A percentile compares a stretch with the other conserved stretches of the same genome.
Evolutionary conservation across 202 grass and related monocot genomes (phyloP).

Genomic region (Setaria italica): DNA sequence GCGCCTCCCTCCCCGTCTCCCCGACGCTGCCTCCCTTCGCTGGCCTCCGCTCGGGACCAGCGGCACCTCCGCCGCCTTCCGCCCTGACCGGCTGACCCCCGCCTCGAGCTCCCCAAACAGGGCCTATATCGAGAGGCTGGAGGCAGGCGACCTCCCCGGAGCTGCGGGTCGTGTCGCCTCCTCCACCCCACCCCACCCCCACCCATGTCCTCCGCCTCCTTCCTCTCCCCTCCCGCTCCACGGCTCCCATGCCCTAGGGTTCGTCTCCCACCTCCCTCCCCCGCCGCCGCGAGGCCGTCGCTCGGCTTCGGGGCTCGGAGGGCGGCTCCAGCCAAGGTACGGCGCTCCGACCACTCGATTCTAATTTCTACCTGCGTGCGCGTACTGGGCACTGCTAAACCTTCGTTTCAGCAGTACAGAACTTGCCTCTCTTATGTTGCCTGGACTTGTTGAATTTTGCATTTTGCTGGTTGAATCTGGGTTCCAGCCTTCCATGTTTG

Average conservation of each 20-base stretch:
- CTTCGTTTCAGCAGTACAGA: background rate
- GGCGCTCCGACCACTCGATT: background rate
- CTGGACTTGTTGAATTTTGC: background rate
- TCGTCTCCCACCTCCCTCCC: background rate
- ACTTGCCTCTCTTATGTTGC: background rate
- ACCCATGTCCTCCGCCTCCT: constrained; percentile 53
- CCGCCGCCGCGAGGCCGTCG: constrained; percentile 9
- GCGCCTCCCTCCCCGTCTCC: too few relatives aligned
- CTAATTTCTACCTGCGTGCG: background rate
- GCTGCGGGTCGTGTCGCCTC: background rate
- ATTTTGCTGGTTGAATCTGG: background rate
- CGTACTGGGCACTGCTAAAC: background rate
- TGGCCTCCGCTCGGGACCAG: too few relatives aligned
- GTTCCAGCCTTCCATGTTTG: background rate
- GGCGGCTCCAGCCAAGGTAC: constrained; percentile 44
- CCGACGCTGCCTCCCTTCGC: too few relatives aligned
- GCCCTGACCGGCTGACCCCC: too few relatives aligned
- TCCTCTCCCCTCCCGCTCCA: constrained; percentile 36
- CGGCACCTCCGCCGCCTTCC: too few relatives aligned
- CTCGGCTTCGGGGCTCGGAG: background rate
- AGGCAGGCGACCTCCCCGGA: background rate
- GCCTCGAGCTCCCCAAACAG: too few relatives aligned
- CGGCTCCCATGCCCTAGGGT: constrained; percentile 12
- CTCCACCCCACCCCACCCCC: background rate
- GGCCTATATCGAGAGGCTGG: background rate